Evolutionary conservation across 495 filamentous ascomycete species (phyloP).

Genomic region (Annulohypoxylon moriforme): DNA sequence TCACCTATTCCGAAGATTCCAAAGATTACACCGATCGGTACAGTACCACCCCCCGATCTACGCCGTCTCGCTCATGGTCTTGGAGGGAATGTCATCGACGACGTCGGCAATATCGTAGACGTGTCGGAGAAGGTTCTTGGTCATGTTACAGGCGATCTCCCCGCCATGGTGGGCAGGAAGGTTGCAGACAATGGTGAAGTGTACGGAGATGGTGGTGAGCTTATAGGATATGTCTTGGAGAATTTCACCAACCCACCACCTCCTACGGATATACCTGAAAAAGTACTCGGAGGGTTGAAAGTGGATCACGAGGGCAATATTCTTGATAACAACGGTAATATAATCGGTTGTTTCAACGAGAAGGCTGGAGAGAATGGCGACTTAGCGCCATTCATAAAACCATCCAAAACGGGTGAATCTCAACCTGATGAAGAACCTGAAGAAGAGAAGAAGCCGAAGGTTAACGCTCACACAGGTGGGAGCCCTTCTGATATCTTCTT

Average conservation of each 20-base stretch:
- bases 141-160: slow-evolving; percentile 59
- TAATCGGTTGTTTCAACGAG: slow-evolving; percentile 59
- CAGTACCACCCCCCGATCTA: slow-evolving; percentile 38
- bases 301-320: slow-evolving; percentile 61
- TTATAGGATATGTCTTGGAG: slow-evolving; percentile 61
- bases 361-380: slow-evolving; percentile 45
- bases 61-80: slow-evolving; percentile 65
- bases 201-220: slow-evolving; percentile 56
- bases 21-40: slow-evolving; percentile 43
- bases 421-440: slow-evolving; percentile 26
- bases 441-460: slow-evolving; percentile 53
- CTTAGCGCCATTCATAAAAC: slow-evolving; percentile 26
- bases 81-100: slow-evolving; percentile 76
- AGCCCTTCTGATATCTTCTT: slow-evolving; percentile 64
- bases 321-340: slow-evolving; percentile 53
- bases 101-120: slow-evolving; percentile 82
- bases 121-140: slow-evolving; percentile 58
- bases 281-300: slow-evolving; percentile 56
- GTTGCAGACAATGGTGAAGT: slow-evolving; percentile 60
- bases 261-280: slow-evolving; percentile 50
- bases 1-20: slow-evolving; percentile 48
- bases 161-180: slow-evolving; percentile 57
- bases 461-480: slow-evolving; percentile 48
- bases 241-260: slow-evolving; percentile 49
- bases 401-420: slow-evolving; percentile 29